Percentiles rank a stretch among this genome's conserved stretches.
Conservation (phyloP, 176 grass and related monocot genomes). For the Aechmea fasciata region DNA sequence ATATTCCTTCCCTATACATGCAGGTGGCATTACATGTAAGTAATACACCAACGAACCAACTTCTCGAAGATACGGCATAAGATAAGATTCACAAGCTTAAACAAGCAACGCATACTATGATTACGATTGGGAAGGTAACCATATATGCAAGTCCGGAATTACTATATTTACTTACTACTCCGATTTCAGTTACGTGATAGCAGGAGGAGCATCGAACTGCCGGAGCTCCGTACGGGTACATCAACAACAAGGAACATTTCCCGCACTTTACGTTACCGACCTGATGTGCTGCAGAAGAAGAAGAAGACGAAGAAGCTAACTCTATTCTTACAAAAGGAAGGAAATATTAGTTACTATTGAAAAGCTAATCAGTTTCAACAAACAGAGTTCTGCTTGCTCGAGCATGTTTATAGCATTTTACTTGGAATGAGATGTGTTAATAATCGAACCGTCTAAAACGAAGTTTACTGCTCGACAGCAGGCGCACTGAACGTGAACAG, state of each 20-base stretch:
- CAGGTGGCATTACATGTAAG: no score
- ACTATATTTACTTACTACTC: slow-evolving; percentile 62
- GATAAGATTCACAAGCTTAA: not conserved
- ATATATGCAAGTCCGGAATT: not conserved
- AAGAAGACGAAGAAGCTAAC: not conserved
- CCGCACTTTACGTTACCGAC: slow-evolving; percentile 64
- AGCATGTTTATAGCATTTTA: not conserved
- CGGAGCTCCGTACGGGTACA: slow-evolving; percentile 76
- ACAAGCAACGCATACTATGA: not conserved
- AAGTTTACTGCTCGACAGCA: slow-evolving; percentile 69
- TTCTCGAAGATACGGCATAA: not conserved
- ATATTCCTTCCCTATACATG: no score
- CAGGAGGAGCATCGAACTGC: slow-evolving; percentile 71
- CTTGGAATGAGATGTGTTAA: not conserved
- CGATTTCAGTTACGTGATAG: slow-evolving; percentile 59
- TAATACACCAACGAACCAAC: no score
- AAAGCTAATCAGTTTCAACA: no score
- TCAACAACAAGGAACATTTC: slow-evolving; percentile 54
- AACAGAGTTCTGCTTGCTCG: no score
- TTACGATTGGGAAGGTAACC: not conserved
- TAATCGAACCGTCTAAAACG: slow-evolving; percentile 59
- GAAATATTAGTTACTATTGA: no score
- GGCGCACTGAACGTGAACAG: slow-evolving; percentile 61
- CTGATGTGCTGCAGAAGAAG: slow-evolving; percentile 51
- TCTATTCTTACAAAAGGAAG: not conserved